Base-by-base conservation (phyloP, 805 yeast species). In the Spathaspora hagerdaliae region DNA sequence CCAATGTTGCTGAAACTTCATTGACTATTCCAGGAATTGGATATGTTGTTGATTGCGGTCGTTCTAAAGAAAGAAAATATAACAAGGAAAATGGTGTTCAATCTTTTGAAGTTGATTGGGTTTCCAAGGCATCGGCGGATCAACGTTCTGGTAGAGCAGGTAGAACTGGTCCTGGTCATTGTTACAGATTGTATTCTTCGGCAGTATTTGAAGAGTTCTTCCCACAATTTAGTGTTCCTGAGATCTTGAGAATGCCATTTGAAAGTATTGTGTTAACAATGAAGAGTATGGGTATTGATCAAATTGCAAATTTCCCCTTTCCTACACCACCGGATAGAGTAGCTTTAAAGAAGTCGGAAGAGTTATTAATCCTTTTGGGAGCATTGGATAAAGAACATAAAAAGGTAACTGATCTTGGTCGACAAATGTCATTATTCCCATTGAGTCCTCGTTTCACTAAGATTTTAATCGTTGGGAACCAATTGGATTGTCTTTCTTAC, bases 81-180 rank as follows among this genome's bases (percentile, higher is more conserved):
- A 85, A 91, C 51, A 86, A 85, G 52, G 82, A 81, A 29, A 87
- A 89, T 10, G 96, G 96, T 3, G 96, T 94, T 31, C 98, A 92
- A 65, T 86, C 95, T 48, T 95, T 86, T 65, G 94, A 87, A 58
- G 76, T 94, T 41, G 85, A 81, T 45, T 94, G 97, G 97, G 74
- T 91, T 4, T 85, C 96, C 39, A 90, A 94, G 57, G 99, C 99
- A 1, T 85, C 96, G 48, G 92, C 98, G 0, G 94, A 82, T 53
- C 99, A 94, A 71, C 78, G 99, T 69, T 70, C 95, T 14, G 98
- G 98, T 60, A 83, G 98, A 73, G 98, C 98, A 42, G 98, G 97
- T 61, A 84, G 98, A 76, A 91, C 97, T 0, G 99, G 98, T 0
- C 97, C 99, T 0, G 99, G 99, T 47, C 98, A 94, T 59, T 88